A percentile compares a stretch with the other conserved stretches of the same genome.
phyloP scores from a whole-genome alignment of 208 protist genomes.

The Acanthamoeba triangularis region DNA sequence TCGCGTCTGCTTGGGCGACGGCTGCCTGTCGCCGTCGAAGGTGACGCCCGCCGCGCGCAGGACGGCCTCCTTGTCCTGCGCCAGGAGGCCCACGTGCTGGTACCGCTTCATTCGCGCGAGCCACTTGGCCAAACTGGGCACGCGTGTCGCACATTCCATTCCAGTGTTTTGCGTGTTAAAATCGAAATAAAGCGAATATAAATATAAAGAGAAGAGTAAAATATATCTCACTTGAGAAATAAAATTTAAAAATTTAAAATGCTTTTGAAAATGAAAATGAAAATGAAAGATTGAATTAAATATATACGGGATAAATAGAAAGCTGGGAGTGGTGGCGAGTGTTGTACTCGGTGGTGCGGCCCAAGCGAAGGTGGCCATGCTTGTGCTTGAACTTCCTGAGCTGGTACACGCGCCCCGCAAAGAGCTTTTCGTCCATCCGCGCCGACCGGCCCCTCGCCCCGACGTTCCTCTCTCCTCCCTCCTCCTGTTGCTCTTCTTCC shows the following conservation, averaged over 20 bases:
- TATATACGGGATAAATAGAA: neutral
- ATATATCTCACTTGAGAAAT: no score
- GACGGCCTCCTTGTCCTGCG: neutral
- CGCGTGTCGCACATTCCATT: neutral
- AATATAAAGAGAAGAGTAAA: neutral
- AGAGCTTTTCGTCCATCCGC: neutral
- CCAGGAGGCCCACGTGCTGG: neutral
- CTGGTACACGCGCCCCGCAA: conserved; percentile 2
- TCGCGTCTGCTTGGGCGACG: neutral
- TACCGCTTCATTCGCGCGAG: conserved; percentile 25
- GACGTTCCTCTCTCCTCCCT: neutral
- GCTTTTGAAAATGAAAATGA: no score
- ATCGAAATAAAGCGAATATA: no score
- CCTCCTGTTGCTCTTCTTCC: neutral
- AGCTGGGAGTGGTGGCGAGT: neutral
- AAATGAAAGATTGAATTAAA: no score
- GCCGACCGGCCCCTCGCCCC: neutral
- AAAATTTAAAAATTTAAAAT: no score
- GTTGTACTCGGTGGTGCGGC: neutral
- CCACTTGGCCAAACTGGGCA: neutral
- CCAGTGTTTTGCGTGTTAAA: neutral
- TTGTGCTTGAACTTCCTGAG: neutral
- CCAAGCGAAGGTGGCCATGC: neutral
- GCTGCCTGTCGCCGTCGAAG: neutral
- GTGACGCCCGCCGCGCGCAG: conserved; percentile 22